Base-by-base conservation (phyloP, 2,329 filamentous ascomycete genomes). In the Macrophomina pseudophaseolina region DNA sequence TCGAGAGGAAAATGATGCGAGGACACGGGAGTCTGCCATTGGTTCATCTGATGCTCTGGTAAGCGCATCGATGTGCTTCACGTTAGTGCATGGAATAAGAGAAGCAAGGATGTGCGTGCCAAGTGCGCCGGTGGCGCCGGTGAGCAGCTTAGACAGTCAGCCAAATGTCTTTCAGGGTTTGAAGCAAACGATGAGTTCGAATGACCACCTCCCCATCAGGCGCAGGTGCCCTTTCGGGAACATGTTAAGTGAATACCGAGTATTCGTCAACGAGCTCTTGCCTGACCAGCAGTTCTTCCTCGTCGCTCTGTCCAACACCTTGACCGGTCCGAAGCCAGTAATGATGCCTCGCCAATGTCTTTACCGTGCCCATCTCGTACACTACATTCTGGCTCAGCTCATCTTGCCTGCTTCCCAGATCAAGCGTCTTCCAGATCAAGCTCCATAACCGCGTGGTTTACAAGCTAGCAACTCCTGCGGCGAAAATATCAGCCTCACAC, bases 61-160 rank as follows among this genome's bases (percentile, higher is more conserved):
- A 2, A 87, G 79, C 63, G 83, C 84, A 77, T 85, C 87, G 1
- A 88, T 77, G 6, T 77, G 77, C 2, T 71, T 66, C 5, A 79
- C 74, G 35, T 72, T 66, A 6, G 71, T 60, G 1, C 71, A 71
- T 4, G 53, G 66, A 23, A 76, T 71, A 1, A 81, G 69, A 46
- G 77, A 72, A 1, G 74, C 67, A 1, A 87, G 80, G 1, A 89
- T 78, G 69, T 90, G 87, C 0, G 86, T 81, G 1, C 89, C 89
- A 0, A 91, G 80, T 1, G 87, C 88, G 0, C 89, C 89, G 0
- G 89, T 91, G 0, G 85, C 84, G 1, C 89, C 89, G 0, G 89
- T 91, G 4, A 91, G 74, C 1, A 88, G 75, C 63, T 65, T 32
- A 23, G 6, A 7, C 33, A 38, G 56, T 58, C 23, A 40, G 54